A percentile compares a stretch with the other conserved stretches of the same genome.
These are phyloP conservation scores for Rhizophora apiculata DNA, from an alignment of 345 rosid genomes.

Conservation along the genomic window DNA sequence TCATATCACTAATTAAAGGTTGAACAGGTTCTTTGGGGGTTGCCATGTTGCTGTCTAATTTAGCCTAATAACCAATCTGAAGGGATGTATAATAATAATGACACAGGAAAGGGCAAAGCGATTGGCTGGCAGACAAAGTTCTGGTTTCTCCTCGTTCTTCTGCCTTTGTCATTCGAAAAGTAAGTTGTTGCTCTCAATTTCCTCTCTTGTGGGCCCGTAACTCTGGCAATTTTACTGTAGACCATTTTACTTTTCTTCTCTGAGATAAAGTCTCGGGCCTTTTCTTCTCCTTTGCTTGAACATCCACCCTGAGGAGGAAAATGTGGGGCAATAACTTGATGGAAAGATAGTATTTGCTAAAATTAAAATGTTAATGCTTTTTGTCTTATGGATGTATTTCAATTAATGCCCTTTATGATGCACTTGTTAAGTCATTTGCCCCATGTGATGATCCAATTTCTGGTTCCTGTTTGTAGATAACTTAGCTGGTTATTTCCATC, in stretches of 20 bases:
- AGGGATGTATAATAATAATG: constrained; percentile 5
- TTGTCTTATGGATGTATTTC: too few relatives aligned
- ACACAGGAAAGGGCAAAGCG: constrained; percentile 16
- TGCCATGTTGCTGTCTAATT: constrained; percentile 11
- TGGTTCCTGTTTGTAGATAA: too few relatives aligned
- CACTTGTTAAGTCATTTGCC: too few relatives aligned
- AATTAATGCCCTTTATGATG: too few relatives aligned
- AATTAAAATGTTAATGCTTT: too few relatives aligned
- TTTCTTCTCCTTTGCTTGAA: not conserved
- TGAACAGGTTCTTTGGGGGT: constrained; percentile 17
- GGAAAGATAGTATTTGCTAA: not conserved
- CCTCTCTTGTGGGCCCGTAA: not conserved
- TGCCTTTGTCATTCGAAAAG: not conserved
- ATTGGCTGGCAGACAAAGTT: constrained; percentile 5
- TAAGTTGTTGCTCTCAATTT: constrained; percentile 2
- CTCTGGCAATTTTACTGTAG: not conserved
- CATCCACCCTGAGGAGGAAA: not conserved
- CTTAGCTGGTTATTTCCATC: too few relatives aligned
- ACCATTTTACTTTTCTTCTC: not conserved
- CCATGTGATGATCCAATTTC: too few relatives aligned
- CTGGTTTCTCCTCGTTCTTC: constrained; percentile 13
- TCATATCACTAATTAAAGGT: constrained; percentile 25
- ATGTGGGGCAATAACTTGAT: not conserved
- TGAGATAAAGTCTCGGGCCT: not conserved
- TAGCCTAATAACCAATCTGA: constrained; percentile 8